A percentile compares a stretch with the other conserved stretches of the same genome.
phyloP scores from a whole-genome alignment of 352 stramenopile genomes.

The Pythium sp. region DNA sequence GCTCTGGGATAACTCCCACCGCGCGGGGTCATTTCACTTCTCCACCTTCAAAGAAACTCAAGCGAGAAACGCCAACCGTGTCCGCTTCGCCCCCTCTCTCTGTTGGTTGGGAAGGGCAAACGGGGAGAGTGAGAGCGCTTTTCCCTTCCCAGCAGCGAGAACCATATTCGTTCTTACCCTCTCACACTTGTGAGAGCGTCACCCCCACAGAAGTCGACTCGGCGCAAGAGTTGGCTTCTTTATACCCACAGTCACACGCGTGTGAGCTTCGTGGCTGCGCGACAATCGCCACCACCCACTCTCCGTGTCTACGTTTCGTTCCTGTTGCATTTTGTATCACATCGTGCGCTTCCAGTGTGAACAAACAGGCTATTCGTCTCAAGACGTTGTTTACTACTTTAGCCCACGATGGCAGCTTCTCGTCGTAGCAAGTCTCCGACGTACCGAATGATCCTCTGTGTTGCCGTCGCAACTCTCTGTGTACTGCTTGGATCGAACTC shows the following conservation, averaged over 20 bases:
- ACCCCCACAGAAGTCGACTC: constrained; percentile 8
- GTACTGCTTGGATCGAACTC: not conserved
- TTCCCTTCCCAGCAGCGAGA: not conserved
- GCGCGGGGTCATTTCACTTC: not conserved
- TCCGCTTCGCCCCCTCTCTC: not conserved
- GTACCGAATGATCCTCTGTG: not conserved
- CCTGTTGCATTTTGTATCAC: not conserved
- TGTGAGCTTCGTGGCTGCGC: not conserved
- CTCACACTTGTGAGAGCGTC: constrained; percentile 12
- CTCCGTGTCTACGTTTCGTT: not conserved
- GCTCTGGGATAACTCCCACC: not conserved
- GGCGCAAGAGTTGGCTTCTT: constrained; percentile 10
- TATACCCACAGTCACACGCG: not conserved
- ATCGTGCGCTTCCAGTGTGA: not conserved
- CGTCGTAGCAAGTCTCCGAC: constrained; percentile 1
- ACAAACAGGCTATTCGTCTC: not conserved
- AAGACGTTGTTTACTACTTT: not conserved
- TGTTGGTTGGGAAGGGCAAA: not conserved
- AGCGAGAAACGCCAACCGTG: not conserved
- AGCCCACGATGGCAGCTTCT: not conserved
- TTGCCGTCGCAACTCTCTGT: not conserved
- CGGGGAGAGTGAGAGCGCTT: not conserved
- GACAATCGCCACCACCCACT: not conserved
- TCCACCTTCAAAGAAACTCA: not conserved
- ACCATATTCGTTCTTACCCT: constrained; percentile 15